phyloP scores from a whole-genome alignment of 139 green algal genomes.

The Edaphochlamys debaryana region DNA sequence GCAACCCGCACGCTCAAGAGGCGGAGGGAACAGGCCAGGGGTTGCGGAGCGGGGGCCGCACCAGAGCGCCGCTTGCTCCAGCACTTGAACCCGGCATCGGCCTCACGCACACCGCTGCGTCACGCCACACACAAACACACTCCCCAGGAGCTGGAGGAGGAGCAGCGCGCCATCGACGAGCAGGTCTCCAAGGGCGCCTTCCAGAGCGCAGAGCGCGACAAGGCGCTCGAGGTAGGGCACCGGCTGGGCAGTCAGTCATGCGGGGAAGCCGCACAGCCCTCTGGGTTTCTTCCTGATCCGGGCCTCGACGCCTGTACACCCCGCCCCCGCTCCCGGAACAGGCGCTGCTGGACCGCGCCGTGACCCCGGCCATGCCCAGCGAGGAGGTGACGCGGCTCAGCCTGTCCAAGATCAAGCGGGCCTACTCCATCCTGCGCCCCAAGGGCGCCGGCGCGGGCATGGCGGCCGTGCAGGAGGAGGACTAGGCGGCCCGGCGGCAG shows the following conservation, averaged over 20 bases:
- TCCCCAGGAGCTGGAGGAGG: slow-evolving; percentile 27
- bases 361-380: slow-evolving; percentile 25
- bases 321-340: background rate
- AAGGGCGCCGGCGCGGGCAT: background rate
- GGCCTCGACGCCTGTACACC: too few relatives aligned
- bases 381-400: slow-evolving; percentile 49
- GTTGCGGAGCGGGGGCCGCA: too few relatives aligned
- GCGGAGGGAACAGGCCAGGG: too few relatives aligned
- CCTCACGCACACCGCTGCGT: too few relatives aligned
- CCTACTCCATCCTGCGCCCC: slow-evolving; percentile 21
- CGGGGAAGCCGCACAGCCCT: background rate
- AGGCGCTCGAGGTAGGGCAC: slow-evolving; percentile 47
- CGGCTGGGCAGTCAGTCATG: too few relatives aligned
- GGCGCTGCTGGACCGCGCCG: slow-evolving; percentile 49
- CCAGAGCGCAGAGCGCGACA: slow-evolving; percentile 58
- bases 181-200: slow-evolving; percentile 35
- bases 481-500: background rate
- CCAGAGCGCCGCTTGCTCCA: too few relatives aligned
- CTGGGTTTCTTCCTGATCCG: background rate
- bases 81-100: too few relatives aligned
- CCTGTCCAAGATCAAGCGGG: slow-evolving; percentile 46
- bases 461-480: slow-evolving; percentile 17
- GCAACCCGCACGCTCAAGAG: too few relatives aligned
- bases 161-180: slow-evolving; percentile 46
- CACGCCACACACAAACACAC: too few relatives aligned